Evolutionary conservation across 176 grass and related monocot genomes (phyloP), one percentile per base, ranked within the genome.

Genomic region (Puccinellia tenuiflora): DNA sequence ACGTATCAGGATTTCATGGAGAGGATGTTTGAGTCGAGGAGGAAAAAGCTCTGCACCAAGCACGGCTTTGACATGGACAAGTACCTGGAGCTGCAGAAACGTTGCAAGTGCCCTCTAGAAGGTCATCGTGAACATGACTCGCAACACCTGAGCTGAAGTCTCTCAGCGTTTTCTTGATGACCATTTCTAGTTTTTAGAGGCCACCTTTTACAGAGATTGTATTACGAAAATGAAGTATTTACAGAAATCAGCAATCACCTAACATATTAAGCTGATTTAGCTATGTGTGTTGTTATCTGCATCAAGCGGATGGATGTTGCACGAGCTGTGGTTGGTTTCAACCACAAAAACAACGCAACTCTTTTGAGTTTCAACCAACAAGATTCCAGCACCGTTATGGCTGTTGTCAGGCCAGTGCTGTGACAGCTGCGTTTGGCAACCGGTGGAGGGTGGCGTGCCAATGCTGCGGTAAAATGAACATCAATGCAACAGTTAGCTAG

Each of bases 41-140:
- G 76, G 56, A 91, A 22, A 18, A 86, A 87, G 61, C 86, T 91
- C 22, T 84, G 37, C 1, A 42, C 61, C 31, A 79, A 62, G 26
- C 31, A 85, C 4, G 86, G 83, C 15, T 94, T 94, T 61, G 73
- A 89, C 55, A 78, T 91, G 71, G 76, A 75, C 33, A 89, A 67
- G 73, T 94, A 91, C 73, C 35, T 84, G 11, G 92, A 91, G 62
- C 48, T 91, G 80, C 89, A 94, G 80, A 89, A 94, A 50, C 80
- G 79, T 18, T 91, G 83, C 37, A 88, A 75, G 67, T 82, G 64
- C 17, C 80, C 92, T 61, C 82, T 80, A 51, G 88, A 91, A 73
- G 88, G 56, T n/a, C 66, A 78, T 63, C 13, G 46, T 46, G 78
- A 35, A n/a, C 87, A 85, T 88, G 81, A 55, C 46, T 85, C 72